Evolutionary conservation across 768 basidiomycete species (phyloP).

Genomic region (Leucocoprinus sp.): DNA sequence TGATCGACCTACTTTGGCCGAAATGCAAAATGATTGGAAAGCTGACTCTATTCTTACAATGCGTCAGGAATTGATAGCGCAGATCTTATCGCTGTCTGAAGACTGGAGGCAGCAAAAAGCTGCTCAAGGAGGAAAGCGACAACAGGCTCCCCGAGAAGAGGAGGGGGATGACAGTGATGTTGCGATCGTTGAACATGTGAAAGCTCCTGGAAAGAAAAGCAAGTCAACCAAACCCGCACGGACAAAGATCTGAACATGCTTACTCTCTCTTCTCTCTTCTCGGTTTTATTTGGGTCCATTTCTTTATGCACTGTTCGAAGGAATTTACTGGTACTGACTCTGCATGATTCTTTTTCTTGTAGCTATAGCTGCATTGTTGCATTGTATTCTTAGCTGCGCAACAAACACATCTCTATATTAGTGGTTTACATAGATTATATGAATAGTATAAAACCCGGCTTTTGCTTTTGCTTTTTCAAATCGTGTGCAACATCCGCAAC

Average conservation of each 20-base stretch:
- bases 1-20: slow-evolving; percentile 24
- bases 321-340: not conserved
- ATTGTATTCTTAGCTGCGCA: slow-evolving; percentile 8
- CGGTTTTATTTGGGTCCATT: not conserved
- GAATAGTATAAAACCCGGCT: slow-evolving; percentile 3
- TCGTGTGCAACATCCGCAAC: not conserved
- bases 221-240: slow-evolving; percentile 2
- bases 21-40: slow-evolving; percentile 45
- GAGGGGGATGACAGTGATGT: slow-evolving; percentile 29
- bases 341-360: slow-evolving; percentile 3
- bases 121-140: slow-evolving; percentile 27
- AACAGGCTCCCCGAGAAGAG: slow-evolving; percentile 29
- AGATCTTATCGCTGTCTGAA: slow-evolving; percentile 40
- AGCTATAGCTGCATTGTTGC: slow-evolving; percentile 9
- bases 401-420: slow-evolving; percentile 8
- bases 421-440: slow-evolving; percentile 1
- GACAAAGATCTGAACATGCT: slow-evolving; percentile 5
- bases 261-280: not conserved
- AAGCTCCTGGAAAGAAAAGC: slow-evolving; percentile 13
- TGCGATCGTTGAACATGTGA: slow-evolving; percentile 28
- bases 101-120: slow-evolving; percentile 43
- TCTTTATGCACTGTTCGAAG: not conserved
- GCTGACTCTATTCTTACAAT: slow-evolving; percentile 35
- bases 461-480: not conserved
- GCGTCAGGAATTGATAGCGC: slow-evolving; percentile 35